Base-by-base conservation (phyloP, 129 eudicot genomes). In the Arctium lappa region DNA sequence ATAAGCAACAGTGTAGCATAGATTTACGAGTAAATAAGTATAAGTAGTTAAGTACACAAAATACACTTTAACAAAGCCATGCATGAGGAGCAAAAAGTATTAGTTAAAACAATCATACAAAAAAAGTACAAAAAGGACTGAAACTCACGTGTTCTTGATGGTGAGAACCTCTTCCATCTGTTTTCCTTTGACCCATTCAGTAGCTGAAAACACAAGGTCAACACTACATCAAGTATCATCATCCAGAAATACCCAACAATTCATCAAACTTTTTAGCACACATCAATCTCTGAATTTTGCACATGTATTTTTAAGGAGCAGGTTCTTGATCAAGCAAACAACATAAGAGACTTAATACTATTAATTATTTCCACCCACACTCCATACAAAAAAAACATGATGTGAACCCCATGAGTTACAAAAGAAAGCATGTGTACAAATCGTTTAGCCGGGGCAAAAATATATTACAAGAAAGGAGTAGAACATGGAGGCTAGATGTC, bases 171-270 rank as follows among this genome's bases (percentile, higher is more conserved):
- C 99, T 87, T 95, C 98, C 95, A 89, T 95, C 83, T 90, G 91
- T 50, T 86, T 95, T 39, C 99, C 99, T 84, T 95, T 95, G 86
- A 95, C 99, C 99, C 98, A 95, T 84, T 95, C 99, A 33, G 99
- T 95, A 83, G 98, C 98, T 95, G 95, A 76, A 86, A 86, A 75
- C 34, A 60, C 63, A 89, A 79, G 39, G 29, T 11, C 12, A 74
- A 40, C 70, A 79, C 8, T 69, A 76, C 32, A 77, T 39, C 72
- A 18, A n/a, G 4, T 76, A 66, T 15, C 63, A 72, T 42, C 40
- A 31, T 22, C 76, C 71, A 68, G 75, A 22, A 75, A 13, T 4
- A 48, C 30, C 29, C 39, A 76, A 33, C 48, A 82, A 75, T 0
- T 42, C 5, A 82, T 66, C 53, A 75, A 42, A 65, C 16, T 6